Percentiles rank a stretch among this genome's conserved stretches.
Conservation (phyloP, 2,329 filamentous ascomycete species). For the Hypoxylon sp. region DNA sequence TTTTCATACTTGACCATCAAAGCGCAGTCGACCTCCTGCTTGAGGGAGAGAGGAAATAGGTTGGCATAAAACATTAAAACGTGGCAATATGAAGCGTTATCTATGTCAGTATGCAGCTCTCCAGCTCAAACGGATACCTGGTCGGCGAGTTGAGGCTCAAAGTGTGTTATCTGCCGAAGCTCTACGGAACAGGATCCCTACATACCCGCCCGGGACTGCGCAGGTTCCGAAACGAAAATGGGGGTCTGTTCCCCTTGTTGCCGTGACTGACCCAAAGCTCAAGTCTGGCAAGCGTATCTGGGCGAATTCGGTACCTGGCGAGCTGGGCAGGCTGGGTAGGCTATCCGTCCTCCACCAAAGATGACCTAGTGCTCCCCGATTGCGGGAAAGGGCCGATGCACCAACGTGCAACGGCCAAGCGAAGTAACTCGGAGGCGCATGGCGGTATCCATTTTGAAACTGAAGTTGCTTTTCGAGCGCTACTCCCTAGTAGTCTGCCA, state of each 20-base stretch:
- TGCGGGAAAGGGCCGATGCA: constrained; percentile 10
- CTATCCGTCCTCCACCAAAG: constrained; percentile 6
- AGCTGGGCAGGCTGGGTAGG: neutral
- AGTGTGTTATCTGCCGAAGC: neutral
- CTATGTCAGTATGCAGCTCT: neutral
- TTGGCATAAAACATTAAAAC: neutral
- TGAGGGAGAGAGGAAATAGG: neutral
- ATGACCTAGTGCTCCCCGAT: constrained; percentile 17
- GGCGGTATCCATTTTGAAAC: constrained; percentile 22
- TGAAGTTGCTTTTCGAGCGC: constrained; percentile 9
- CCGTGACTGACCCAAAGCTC: constrained; percentile 1
- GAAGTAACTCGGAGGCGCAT: constrained; percentile 1
- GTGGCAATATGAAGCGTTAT: too few relatives aligned
- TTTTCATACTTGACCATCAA: neutral
- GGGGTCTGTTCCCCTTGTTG: constrained; percentile 11
- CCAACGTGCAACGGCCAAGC: constrained; percentile 4
- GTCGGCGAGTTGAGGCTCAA: neutral
- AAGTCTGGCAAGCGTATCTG: too few relatives aligned
- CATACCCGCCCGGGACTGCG: neutral
- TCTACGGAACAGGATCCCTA: neutral
- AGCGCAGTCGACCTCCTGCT: neutral
- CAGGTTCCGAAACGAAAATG: constrained; percentile 22
- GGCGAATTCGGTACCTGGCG: constrained; percentile 22
- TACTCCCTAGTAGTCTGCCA: neutral
- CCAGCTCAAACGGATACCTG: neutral